A percentile compares a stretch with the other conserved stretches of the same genome.
These are phyloP conservation scores for Kwoniella botswanensis DNA, from an alignment of 768 basidiomycete genomes.

Conservation along the genomic window DNA sequence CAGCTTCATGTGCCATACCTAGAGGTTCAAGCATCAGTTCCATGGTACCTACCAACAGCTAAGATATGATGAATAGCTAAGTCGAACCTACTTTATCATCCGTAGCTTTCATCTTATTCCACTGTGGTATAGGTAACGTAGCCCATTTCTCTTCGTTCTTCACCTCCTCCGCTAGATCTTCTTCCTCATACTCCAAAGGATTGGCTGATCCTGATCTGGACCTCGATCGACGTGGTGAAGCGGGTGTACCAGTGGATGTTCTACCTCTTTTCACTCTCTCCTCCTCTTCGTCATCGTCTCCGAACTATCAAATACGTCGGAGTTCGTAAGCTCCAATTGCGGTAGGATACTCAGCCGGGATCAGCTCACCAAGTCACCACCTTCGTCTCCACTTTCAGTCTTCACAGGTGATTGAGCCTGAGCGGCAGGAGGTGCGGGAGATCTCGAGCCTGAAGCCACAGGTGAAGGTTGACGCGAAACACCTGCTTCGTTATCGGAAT, in stretches of 20 bases:
- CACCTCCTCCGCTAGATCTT: slow-evolving; percentile 36
- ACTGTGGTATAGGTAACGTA: slow-evolving; percentile 82
- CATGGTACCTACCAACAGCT: too few species aligned
- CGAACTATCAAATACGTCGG: slow-evolving; percentile 35
- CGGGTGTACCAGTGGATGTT: slow-evolving; percentile 26
- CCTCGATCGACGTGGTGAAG: slow-evolving; percentile 9
- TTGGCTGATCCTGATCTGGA: slow-evolving; percentile 29
- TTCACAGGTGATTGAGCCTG: slow-evolving; percentile 8
- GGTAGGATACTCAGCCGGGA: neutral
- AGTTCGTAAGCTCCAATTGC: neutral
- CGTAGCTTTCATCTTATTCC: slow-evolving; percentile 77
- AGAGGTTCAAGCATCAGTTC: neutral
- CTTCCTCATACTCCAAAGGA: slow-evolving; percentile 59
- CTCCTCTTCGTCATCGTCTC: slow-evolving; percentile 41
- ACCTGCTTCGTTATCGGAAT: slow-evolving; percentile 13
- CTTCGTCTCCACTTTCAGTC: slow-evolving; percentile 20
- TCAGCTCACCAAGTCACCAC: slow-evolving; percentile 30
- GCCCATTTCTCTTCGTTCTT: slow-evolving; percentile 42
- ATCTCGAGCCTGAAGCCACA: slow-evolving; percentile 34
- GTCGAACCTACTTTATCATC: slow-evolving; percentile 72
- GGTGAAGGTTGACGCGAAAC: slow-evolving; percentile 21
- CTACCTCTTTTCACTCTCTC: slow-evolving; percentile 23
- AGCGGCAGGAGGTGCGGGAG: slow-evolving; percentile 22
- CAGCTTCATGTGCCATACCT: slow-evolving; percentile 91
- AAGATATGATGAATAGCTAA: too few species aligned